Conservation (phyloP, 768 basidiomycete species). For the Ramaria sp. region DNA sequence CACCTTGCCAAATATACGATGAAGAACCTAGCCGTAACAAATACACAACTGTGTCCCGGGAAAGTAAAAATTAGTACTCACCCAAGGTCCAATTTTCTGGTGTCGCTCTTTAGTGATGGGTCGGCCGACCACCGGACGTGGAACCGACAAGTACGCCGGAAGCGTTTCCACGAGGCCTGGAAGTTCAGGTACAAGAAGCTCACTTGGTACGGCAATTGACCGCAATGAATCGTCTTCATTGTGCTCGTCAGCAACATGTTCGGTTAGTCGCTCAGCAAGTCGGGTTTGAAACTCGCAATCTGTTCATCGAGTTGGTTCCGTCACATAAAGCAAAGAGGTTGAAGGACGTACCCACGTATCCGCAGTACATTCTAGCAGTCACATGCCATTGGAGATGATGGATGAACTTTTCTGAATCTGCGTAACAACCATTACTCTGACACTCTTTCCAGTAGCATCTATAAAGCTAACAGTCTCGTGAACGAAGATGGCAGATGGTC, state of each 20-base stretch:
- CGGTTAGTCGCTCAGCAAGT: slow-evolving; percentile 40
- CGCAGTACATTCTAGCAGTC: slow-evolving; percentile 30
- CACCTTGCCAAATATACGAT: background rate
- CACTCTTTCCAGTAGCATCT: slow-evolving; percentile 8
- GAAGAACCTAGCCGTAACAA: background rate
- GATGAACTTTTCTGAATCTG: slow-evolving; percentile 22
- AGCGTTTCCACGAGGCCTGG: slow-evolving; percentile 31
- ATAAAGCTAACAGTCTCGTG: slow-evolving; percentile 18
- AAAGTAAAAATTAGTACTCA: background rate
- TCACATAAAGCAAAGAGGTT: background rate
- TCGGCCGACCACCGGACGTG: background rate
- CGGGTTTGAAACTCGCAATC: slow-evolving; percentile 9
- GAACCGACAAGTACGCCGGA: slow-evolving; percentile 32
- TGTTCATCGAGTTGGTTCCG: background rate
- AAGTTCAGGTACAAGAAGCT: slow-evolving; percentile 23
- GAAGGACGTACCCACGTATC: slow-evolving; percentile 37
- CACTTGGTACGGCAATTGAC: slow-evolving; percentile 25
- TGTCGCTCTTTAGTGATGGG: background rate
- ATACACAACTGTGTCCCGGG: background rate
- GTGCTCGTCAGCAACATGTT: slow-evolving; percentile 32
- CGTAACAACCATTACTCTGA: slow-evolving; percentile 12
- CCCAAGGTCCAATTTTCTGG: background rate
- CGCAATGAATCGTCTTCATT: slow-evolving; percentile 27
- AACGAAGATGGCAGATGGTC: slow-evolving; percentile 12
- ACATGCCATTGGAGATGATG: slow-evolving; percentile 49